A percentile compares a stretch with the other conserved stretches of the same genome.
Evolutionary conservation across 257 asterid genomes (phyloP).

Genomic region (Solanum dulcamara): DNA sequence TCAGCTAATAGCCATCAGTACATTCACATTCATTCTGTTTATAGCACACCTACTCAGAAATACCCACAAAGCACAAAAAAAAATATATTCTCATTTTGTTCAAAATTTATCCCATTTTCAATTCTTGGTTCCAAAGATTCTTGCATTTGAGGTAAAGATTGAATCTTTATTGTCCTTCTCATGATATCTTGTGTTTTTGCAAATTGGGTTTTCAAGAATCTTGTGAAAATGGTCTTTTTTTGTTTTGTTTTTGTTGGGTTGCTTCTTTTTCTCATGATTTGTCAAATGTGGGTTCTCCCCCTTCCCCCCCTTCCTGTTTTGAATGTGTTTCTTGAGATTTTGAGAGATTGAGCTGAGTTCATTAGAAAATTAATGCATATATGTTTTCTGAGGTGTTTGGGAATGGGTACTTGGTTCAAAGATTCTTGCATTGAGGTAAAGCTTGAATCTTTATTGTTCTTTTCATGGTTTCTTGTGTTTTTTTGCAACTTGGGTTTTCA

Average conservation of each 20-base stretch:
- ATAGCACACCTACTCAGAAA: not conserved
- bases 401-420: not conserved
- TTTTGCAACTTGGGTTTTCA: not conserved
- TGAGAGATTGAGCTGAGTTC: not conserved
- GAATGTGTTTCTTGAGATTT: not conserved
- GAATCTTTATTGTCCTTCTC: not conserved
- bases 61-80: not conserved
- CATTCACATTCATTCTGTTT: not conserved
- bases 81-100: not conserved
- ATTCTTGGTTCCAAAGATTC: constrained; percentile 1
- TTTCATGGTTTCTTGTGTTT: not conserved
- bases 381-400: not conserved
- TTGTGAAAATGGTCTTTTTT: not conserved
- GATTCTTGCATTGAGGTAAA: constrained; percentile 15
- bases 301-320: not conserved
- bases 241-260: not conserved
- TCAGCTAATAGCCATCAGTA: not conserved
- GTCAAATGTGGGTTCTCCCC: not conserved
- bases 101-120: not conserved
- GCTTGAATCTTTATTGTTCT: not conserved
- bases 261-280: not conserved
- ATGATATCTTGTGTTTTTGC: not conserved
- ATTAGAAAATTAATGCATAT: not conserved
- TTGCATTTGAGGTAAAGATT: constrained; percentile 15
- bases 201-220: not conserved